phyloP scores from a whole-genome alignment of 345 rosid species.

The Dovyalis caffra region DNA sequence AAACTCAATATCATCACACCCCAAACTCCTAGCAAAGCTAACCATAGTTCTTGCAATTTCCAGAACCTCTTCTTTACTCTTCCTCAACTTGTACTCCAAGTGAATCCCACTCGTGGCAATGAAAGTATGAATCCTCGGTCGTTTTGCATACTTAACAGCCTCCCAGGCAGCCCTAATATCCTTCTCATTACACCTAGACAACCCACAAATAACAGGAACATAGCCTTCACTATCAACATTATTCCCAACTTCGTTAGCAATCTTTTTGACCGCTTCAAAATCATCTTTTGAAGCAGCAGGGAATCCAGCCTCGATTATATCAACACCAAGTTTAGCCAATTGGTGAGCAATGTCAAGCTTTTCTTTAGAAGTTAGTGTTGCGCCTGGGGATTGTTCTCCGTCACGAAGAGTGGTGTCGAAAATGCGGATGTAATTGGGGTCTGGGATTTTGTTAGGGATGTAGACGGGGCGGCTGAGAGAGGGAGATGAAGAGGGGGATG shows the following conservation, averaged over 20 bases:
- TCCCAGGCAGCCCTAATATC: slow-evolving; percentile 87
- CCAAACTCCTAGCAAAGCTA: slow-evolving; percentile 68
- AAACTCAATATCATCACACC: slow-evolving; percentile 88
- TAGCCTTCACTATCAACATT: slow-evolving; percentile 56
- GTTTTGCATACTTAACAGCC: slow-evolving; percentile 72
- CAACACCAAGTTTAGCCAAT: slow-evolving; percentile 81
- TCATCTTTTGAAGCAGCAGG: slow-evolving; percentile 92
- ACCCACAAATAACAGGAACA: slow-evolving; percentile 91
- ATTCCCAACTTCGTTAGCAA: slow-evolving; percentile 77
- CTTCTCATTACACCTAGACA: slow-evolving; percentile 79
- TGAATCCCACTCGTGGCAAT: slow-evolving; percentile 90
- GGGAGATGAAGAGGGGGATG: slow-evolving; percentile 2
- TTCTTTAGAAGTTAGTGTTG: slow-evolving; percentile 85
- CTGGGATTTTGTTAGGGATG: slow-evolving; percentile 66
- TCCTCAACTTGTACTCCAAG: slow-evolving; percentile 74
- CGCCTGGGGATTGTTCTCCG: slow-evolving; percentile 99
- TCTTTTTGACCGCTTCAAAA: slow-evolving; percentile 74
- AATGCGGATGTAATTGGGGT: slow-evolving; percentile 74
- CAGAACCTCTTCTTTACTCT: slow-evolving; percentile 64
- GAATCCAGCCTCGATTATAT: slow-evolving; percentile 89
- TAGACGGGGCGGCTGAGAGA: slow-evolving; percentile 52
- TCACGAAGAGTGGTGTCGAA: slow-evolving; percentile 98
- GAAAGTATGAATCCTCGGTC: slow-evolving; percentile 83
- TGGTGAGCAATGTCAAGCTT: slow-evolving; percentile 88
- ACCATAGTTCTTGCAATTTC: slow-evolving; percentile 82